Evolutionary conservation across 2,329 filamentous ascomycete species (phyloP).

Genomic region (Onygenales sp.): DNA sequence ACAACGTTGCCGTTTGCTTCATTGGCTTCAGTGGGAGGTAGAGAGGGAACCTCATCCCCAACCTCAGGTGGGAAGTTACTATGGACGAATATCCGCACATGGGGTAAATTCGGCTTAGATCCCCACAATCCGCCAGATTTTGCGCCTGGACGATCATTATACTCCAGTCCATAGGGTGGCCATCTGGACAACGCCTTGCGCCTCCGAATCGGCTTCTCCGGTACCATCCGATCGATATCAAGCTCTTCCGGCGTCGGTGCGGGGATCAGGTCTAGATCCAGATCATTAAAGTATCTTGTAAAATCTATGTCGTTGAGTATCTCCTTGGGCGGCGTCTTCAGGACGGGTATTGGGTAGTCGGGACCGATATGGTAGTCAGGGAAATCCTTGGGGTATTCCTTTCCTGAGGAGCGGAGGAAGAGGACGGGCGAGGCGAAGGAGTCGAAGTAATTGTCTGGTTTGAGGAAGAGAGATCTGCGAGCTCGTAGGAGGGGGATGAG

Average conservation of each 20-base stretch:
- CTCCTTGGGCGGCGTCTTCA: conserved; percentile 10
- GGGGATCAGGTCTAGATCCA: conserved; percentile 1
- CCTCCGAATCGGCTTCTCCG: conserved; percentile 16
- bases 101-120: conserved; percentile 23
- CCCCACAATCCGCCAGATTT: conserved; percentile 6
- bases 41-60: neutral
- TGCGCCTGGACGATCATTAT: conserved; percentile 17
- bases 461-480: conserved; percentile 26
- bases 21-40: neutral
- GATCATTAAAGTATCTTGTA: neutral
- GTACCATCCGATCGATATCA: neutral
- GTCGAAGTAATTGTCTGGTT: conserved; percentile 33
- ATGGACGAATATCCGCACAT: conserved; percentile 19
- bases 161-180: conserved; percentile 30
- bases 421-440: conserved; percentile 34
- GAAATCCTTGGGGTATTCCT: conserved; percentile 26
- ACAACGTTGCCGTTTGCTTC: neutral
- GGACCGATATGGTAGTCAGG: conserved; percentile 25
- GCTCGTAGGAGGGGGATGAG: conserved; percentile 27
- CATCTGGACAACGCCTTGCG: conserved; percentile 29
- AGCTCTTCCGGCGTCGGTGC: neutral
- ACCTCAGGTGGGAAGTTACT: neutral
- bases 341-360: conserved; percentile 24
- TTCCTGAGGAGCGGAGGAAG: conserved; percentile 33
- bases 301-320: conserved; percentile 2